Evolutionary conservation across 2,329 filamentous ascomycete species (phyloP).

Genomic region (Lomentospora prolificans): DNA sequence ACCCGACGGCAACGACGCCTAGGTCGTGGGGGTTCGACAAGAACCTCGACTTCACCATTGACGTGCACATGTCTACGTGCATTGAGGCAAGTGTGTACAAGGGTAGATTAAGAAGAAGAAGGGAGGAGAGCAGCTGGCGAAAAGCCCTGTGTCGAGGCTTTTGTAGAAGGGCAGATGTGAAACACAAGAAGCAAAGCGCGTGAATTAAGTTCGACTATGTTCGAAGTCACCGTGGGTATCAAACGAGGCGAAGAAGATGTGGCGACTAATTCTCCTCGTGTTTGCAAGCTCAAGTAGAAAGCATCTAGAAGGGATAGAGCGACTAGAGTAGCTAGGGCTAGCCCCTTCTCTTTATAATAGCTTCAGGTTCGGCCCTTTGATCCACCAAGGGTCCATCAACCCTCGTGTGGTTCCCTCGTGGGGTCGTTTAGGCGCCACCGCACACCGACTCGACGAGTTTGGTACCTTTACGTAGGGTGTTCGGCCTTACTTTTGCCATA

Average conservation of each 20-base stretch:
- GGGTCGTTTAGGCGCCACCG: background rate
- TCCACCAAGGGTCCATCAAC: background rate
- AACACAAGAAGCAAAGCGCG: background rate
- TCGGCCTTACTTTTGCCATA: background rate
- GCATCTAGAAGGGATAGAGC: background rate
- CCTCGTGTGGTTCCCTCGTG: background rate
- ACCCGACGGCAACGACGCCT: slow-evolving; percentile 88
- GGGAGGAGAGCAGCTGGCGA: background rate
- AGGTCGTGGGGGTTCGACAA: slow-evolving; percentile 70
- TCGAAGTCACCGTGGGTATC: too few species aligned
- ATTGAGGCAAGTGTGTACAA: background rate
- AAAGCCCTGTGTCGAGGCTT: too few species aligned
- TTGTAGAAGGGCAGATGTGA: background rate
- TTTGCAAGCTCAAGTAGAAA: background rate
- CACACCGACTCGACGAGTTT: background rate
- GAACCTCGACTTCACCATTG: slow-evolving; percentile 58
- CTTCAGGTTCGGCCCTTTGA: background rate
- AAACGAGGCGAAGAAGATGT: background rate
- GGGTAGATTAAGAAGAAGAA: background rate
- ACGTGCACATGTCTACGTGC: slow-evolving; percentile 34
- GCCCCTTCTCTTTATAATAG: background rate
- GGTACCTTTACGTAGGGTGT: too few species aligned
- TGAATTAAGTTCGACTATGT: too few species aligned
- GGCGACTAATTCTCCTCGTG: background rate
- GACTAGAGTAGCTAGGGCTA: background rate